Evolutionary conservation across 169 alveolate genomes (phyloP).

Genomic region (Ichthyophthirius multifiliis): DNA sequence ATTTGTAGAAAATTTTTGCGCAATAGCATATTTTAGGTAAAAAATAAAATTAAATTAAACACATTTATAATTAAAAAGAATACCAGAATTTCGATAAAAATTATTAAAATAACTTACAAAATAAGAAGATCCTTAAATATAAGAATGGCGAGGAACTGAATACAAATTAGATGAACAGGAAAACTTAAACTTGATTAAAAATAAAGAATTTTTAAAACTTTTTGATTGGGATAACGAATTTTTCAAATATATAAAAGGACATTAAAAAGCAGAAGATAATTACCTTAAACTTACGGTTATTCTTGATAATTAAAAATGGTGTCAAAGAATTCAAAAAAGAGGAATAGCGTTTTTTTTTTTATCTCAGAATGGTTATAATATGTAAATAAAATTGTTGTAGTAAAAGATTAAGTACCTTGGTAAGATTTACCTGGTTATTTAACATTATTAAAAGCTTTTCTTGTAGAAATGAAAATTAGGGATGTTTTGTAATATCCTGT

Average conservation of each 20-base stretch:
- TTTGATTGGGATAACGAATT: conserved; percentile 40
- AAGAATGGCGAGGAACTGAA: conserved; percentile 66
- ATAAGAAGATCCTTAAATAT: conserved; percentile 29
- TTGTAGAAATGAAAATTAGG: conserved; percentile 57
- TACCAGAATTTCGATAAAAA: not conserved
- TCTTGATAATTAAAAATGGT: conserved; percentile 45
- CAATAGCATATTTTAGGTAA: conserved; percentile 63
- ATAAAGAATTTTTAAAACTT: conserved; percentile 26
- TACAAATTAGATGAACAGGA: not conserved
- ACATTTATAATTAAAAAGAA: not conserved
- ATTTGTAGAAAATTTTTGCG: conserved; percentile 54
- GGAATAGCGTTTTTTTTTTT: conserved; percentile 70
- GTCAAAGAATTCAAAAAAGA: conserved; percentile 54
- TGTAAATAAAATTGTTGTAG: conserved; percentile 46
- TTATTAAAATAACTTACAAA: not conserved
- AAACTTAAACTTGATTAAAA: not conserved
- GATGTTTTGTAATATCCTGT: conserved; percentile 61
- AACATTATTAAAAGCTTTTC: conserved; percentile 44
- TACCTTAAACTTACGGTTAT: conserved; percentile 3
- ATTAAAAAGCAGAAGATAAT: conserved; percentile 11
- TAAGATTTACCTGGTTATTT: conserved; percentile 66
- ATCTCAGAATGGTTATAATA: conserved; percentile 58
- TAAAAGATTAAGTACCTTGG: conserved; percentile 57
- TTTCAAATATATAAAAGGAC: not conserved
- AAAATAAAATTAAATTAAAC: not conserved